Conservation (phyloP, 306 rosid genomes). For the Glycine tomentella region DNA sequence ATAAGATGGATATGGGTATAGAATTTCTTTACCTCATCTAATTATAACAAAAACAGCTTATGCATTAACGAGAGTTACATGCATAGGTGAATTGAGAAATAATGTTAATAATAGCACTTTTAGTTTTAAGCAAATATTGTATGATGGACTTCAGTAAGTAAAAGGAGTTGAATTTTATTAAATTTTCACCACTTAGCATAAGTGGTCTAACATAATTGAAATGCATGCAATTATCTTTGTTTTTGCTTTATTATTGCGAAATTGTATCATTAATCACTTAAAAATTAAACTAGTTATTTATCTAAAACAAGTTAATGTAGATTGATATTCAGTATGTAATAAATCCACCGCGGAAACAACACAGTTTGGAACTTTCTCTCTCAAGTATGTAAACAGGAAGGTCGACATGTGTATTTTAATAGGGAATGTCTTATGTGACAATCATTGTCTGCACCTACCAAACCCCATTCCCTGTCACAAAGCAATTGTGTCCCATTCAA, state of each 20-base stretch:
- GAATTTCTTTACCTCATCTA: too few species aligned
- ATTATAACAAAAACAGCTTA: not conserved
- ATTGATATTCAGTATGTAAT: not conserved
- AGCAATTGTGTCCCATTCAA: constrained; percentile 52
- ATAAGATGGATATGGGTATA: not conserved
- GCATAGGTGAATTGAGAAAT: not conserved
- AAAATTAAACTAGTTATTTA: not conserved
- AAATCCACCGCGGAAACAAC: constrained; percentile 39
- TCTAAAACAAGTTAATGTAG: not conserved
- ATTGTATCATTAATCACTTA: not conserved
- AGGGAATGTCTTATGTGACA: constrained; percentile 57
- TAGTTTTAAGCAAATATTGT: not conserved
- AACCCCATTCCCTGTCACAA: constrained; percentile 57
- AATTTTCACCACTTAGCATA: not conserved
- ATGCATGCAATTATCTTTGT: not conserved
- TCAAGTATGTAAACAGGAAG: constrained; percentile 28
- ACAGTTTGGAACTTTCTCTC: constrained; percentile 59
- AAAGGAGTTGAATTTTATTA: not conserved
- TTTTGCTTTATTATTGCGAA: not conserved
- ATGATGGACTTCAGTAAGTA: not conserved
- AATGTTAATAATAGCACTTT: not conserved
- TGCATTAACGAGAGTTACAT: not conserved
- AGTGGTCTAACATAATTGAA: constrained; percentile 9
- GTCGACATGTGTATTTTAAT: constrained; percentile 41
- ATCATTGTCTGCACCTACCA: constrained; percentile 63